Conservation (phyloP, 176 grass and related monocot species). For the Themeda triandra region DNA sequence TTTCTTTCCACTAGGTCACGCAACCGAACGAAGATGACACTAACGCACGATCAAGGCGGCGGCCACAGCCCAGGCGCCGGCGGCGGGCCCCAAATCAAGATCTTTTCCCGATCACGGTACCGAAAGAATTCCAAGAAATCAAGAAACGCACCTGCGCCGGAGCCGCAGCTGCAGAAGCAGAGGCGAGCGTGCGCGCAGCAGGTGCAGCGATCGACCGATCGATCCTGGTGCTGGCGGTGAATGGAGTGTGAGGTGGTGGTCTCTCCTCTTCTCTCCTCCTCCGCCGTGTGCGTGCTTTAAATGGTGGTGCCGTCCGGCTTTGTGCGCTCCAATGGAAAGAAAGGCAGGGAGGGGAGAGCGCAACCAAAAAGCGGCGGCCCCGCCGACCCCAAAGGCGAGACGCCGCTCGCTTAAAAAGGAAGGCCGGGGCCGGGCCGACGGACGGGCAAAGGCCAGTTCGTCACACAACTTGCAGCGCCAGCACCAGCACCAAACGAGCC, state of each 20-base stretch:
- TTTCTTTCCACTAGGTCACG: neutral
- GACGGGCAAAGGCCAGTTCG: constrained; percentile 25
- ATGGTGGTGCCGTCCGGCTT: constrained; percentile 64
- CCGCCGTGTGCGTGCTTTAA: constrained; percentile 45
- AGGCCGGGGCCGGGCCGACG: neutral
- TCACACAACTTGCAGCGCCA: constrained; percentile 30
- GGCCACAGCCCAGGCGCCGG: neutral
- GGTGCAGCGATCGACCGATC: neutral
- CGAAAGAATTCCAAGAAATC: constrained; percentile 1
- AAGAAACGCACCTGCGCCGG: constrained; percentile 35
- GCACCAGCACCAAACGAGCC: neutral
- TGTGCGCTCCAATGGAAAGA: constrained; percentile 62
- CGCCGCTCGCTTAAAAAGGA: constrained; percentile 33
- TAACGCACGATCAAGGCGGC: neutral
- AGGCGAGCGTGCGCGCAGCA: constrained; percentile 17
- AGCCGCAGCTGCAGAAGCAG: constrained; percentile 1
- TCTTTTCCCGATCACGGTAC: neutral
- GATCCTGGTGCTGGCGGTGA: neutral
- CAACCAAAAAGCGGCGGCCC: constrained; percentile 63
- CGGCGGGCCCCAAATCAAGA: neutral
- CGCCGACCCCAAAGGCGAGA: constrained; percentile 37
- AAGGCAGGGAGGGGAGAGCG: neutral
- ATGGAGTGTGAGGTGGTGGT: constrained; percentile 24
- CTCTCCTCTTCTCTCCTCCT: neutral
- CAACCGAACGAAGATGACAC: constrained; percentile 18